Evolutionary conservation across 371 early-diverging fungal species (phyloP).

Genomic region (Apophysomyces trapeziformis): DNA sequence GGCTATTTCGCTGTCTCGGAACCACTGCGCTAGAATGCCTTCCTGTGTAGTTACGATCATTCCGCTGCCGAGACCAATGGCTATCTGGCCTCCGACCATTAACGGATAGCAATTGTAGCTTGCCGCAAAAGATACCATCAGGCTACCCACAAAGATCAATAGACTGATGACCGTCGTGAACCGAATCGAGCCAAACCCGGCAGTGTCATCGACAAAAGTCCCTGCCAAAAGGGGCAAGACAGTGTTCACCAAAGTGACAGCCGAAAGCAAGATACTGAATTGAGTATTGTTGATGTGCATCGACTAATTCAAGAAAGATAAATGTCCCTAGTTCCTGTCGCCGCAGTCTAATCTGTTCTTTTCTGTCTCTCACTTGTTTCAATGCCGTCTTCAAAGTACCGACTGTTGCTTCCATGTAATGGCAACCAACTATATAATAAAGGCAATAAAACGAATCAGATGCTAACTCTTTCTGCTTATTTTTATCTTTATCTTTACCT

Average conservation of each 20-base stretch:
- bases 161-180: constrained; percentile 40
- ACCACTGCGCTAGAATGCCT: constrained; percentile 50
- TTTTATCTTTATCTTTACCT: background rate
- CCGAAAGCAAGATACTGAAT: constrained; percentile 71
- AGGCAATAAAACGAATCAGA: background rate
- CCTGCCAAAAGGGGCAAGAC: constrained; percentile 73
- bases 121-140: constrained; percentile 41
- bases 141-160: constrained; percentile 37
- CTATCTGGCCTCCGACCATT: constrained; percentile 49
- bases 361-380: constrained; percentile 35
- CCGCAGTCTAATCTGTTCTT: background rate
- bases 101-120: constrained; percentile 32
- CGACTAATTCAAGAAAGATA: constrained; percentile 19
- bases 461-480: background rate
- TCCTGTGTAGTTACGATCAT: constrained; percentile 53
- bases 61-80: constrained; percentile 49
- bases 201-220: constrained; percentile 51
- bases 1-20: constrained; percentile 43
- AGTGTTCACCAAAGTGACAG: constrained; percentile 74
- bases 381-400: constrained; percentile 46
- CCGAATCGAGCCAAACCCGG: constrained; percentile 40
- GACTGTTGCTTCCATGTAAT: constrained; percentile 47
- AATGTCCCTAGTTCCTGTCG: background rate
- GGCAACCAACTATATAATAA: constrained; percentile 35
- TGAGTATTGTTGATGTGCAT: constrained; percentile 70